These are phyloP conservation scores for Sicyos edulis DNA, from an alignment of 306 rosid species.

Conservation along the genomic window DNA sequence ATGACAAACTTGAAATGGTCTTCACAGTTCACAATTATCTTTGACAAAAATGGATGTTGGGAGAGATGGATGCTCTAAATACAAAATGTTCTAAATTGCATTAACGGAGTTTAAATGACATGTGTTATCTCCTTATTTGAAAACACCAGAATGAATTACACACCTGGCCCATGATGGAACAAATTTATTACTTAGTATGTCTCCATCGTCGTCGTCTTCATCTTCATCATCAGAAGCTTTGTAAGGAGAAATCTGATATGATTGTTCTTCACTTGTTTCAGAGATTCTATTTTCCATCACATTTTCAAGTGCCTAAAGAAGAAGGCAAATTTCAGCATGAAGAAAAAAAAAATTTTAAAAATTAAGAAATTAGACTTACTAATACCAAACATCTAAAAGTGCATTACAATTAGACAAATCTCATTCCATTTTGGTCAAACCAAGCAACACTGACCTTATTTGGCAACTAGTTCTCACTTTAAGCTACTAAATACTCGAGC, in stretches of 20 bases:
- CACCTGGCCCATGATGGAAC: constrained; percentile 94
- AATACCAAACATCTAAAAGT: background rate
- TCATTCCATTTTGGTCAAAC: background rate
- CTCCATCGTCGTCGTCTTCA: constrained; percentile 38
- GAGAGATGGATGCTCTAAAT: background rate
- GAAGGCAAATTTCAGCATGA: constrained; percentile 21
- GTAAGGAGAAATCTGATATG: constrained; percentile 87
- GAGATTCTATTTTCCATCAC: constrained; percentile 24
- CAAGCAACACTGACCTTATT: background rate
- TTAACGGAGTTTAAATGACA: background rate
- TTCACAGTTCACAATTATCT: background rate
- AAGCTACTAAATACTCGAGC: background rate
- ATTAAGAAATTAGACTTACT: background rate
- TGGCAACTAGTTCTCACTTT: background rate
- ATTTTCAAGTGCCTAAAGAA: constrained; percentile 39
- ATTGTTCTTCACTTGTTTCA: constrained; percentile 42
- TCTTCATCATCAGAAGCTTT: constrained; percentile 86
- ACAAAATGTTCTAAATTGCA: background rate
- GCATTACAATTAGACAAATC: background rate
- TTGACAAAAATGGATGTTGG: background rate
- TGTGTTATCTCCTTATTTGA: background rate
- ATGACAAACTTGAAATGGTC: constrained; percentile 5
- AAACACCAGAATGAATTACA: constrained; percentile 19
- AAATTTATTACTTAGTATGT: constrained; percentile 41
- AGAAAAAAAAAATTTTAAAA: no score